Evolutionary conservation across 2,329 filamentous ascomycete genomes (phyloP), one percentile per base, ranked within the genome.

Genomic region (Microdochium nivale): DNA sequence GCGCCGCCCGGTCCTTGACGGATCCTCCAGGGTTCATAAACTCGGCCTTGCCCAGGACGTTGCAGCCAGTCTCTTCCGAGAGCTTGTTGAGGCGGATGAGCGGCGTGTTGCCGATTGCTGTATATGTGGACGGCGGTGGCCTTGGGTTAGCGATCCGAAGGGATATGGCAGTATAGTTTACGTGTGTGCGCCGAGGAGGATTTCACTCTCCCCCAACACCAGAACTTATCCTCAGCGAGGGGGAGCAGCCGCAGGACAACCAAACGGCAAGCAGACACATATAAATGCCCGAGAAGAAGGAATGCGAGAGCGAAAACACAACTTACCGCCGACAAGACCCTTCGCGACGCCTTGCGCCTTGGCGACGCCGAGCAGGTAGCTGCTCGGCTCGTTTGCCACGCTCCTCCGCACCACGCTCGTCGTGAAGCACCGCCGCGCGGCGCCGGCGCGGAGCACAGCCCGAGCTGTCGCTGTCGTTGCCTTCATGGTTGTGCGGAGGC

Each of bases 21-120:
- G 86, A 91, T 54, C 94, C 94, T 59, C 94, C 94, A 1, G 94
- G 94, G 76, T 99, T 99, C 78, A 95, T 94, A 74, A 99, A 99
- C 69, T 99, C 94, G 62, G 94, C 91, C 71, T 99, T 99, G 64
- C 92, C 94, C 40, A 97, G 84, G 53, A 99, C 77, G 61, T 95
- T 88, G 78, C 94, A 97, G 58, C 91, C 90, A 0, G 94, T 97
- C 65, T 95, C 80, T 54, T 89, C 83, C 40, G 92, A 97, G 59
- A 97, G 84, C 55, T 78, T 82, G 70, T 95, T 92, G 49, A 99
- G 78, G 48, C 88, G 86, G 68, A 99, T 95, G 51, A 99, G 81
- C 1, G 94, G 92, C 0, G 94, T 99, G 71, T 97, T 97, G 57
- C 94, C 94, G 72, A 99, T 97, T 51, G 94, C 94, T 96, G 58